A percentile compares a stretch with the other conserved stretches of the same genome.
phyloP scores from a whole-genome alignment of 345 rosid genomes.

The Luvunga scandens region DNA sequence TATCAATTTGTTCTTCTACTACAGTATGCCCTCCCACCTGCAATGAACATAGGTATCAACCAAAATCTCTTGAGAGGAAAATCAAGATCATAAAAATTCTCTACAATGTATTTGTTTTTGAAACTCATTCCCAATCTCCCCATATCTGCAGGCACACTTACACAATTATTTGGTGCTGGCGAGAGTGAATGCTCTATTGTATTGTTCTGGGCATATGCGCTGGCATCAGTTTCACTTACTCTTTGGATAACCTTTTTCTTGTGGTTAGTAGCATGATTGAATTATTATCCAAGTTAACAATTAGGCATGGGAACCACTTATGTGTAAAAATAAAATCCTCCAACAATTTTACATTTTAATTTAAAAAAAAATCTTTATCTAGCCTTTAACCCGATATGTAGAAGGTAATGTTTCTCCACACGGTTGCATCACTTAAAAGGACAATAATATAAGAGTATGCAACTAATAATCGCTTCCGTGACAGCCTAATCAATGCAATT shows the following conservation, averaged over 20 bases:
- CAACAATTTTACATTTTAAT: neutral
- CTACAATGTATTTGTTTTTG: neutral
- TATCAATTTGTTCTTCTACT: conserved; percentile 43
- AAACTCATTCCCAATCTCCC: neutral
- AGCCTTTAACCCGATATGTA: neutral
- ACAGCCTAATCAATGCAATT: too few species aligned
- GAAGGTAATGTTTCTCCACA: neutral
- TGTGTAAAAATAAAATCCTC: neutral
- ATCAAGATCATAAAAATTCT: too few species aligned
- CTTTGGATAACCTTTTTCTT: conserved; percentile 41
- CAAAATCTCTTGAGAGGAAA: too few species aligned
- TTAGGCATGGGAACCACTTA: neutral
- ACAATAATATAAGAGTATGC: too few species aligned
- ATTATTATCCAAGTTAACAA: neutral
- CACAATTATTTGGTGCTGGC: conserved; percentile 35
- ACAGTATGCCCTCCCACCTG: conserved; percentile 56
- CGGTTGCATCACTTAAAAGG: neutral
- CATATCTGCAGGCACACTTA: conserved; percentile 31
- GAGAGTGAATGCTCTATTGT: conserved; percentile 40
- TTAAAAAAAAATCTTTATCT: neutral
- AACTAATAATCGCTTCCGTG: too few species aligned
- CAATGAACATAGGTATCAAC: conserved; percentile 39
- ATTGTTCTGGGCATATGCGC: conserved; percentile 33
- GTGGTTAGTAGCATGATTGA: conserved; percentile 28
- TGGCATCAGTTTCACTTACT: conserved; percentile 31